Evolutionary conservation across 1,139 yeast species (phyloP), one percentile per base, ranked within the genome.

Genomic region (Blastobotrys proliferans): DNA sequence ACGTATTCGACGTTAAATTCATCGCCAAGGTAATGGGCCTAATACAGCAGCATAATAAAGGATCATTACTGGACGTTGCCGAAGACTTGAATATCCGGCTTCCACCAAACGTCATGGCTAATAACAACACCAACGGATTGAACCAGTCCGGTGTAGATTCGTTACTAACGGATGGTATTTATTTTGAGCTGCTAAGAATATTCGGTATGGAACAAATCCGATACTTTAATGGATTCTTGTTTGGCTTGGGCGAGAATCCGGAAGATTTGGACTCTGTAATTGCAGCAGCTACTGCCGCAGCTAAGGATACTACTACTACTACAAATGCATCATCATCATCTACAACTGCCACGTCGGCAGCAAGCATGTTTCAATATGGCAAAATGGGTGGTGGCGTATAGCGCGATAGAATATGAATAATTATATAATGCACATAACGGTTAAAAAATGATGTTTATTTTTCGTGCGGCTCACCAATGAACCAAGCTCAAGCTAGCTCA

Each of bases 1-100:
- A 76, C 47, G 77, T 85, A 42, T 88, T 78, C 64, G 98, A 92
- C 61, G 76, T 92, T 58, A 92, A 92, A 62, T 75, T 79, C 50
- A 73, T 92, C 40, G 83, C 94, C 41, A 81, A 77, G 47, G 52
- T 61, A 28, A 58, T 64, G 52, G 37, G 42, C 14, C 25, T 38
- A 19, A 62, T 14, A 32, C n/a, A 14, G 9, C 19, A 16, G 21
- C 25, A 32, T 19, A 10, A 13, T 14, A 19, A 32, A 32, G 22
- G 19, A 32, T 32, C 59, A 22, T 46, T 66, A 41, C 54, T 58
- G 11, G 69, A 64, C 33, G 60, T 76, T 35, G 79, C 79, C 5
- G 80, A 76, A 45, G 80, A 76, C 45, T 63, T 76, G 38, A 60
- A 64, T 30, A 57, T 67, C 22, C 55, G 63, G 10, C 56, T 57